phyloP scores from a whole-genome alignment of 352 stramenopile species.

The Pythium utonaiense region DNA sequence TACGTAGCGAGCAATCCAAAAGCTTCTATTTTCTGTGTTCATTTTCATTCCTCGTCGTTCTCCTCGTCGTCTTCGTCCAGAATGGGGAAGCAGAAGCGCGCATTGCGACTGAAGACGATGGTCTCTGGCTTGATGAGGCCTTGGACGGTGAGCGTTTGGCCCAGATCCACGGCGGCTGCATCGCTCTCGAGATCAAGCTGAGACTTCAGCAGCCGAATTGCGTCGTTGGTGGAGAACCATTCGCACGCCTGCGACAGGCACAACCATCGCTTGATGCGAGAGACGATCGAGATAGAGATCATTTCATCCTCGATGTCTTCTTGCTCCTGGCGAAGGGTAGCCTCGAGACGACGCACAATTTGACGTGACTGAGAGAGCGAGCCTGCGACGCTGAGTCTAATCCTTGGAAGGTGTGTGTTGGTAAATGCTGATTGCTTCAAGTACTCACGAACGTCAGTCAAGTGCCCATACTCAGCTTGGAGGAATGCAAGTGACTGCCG shows the following conservation, averaged over 20 bases:
- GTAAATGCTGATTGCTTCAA: not conserved
- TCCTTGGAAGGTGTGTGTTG: not conserved
- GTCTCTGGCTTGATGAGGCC: slow-evolving; percentile 10
- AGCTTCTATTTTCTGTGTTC: too few species aligned
- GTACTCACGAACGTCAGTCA: slow-evolving; percentile 31
- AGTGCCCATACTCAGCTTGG: slow-evolving; percentile 23
- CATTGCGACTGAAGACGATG: slow-evolving; percentile 8
- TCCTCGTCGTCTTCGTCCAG: slow-evolving; percentile 13
- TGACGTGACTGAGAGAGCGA: not conserved
- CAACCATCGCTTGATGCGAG: slow-evolving; percentile 8
- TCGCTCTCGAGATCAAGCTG: slow-evolving; percentile 13
- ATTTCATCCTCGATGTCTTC: slow-evolving; percentile 11
- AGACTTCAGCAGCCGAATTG: slow-evolving; percentile 1
- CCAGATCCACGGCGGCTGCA: slow-evolving; percentile 9
- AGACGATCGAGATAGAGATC: not conserved
- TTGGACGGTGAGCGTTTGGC: slow-evolving; percentile 11
- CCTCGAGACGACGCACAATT: slow-evolving; percentile 10
- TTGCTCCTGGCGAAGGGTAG: slow-evolving; percentile 4
- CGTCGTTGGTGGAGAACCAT: slow-evolving; percentile 20
- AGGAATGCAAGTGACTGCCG: slow-evolving; percentile 29
- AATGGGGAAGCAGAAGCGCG: slow-evolving; percentile 15
- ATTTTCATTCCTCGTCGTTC: slow-evolving; percentile 2
- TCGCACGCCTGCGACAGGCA: not conserved
- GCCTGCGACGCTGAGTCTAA: not conserved
- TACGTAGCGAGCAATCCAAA: too few species aligned